Base-by-base conservation (phyloP, 768 basidiomycete species). In the Podaxis rugospora region DNA sequence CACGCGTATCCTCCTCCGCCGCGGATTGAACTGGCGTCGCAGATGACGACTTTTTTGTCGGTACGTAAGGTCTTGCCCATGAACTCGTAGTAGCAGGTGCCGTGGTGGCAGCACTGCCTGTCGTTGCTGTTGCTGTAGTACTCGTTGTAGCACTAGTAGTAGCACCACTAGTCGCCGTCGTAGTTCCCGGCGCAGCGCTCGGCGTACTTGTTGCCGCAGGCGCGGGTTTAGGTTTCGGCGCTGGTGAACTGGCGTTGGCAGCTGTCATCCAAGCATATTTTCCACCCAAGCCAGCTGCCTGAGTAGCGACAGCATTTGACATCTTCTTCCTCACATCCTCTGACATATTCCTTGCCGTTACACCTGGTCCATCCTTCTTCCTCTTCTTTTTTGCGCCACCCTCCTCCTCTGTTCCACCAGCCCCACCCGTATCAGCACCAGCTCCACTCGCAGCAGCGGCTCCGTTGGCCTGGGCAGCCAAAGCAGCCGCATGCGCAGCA, bases 311-410 rank as follows among this genome's bases (percentile, higher is more conserved):
- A 23, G 89, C 89, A 71, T 96, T 93, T 36, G 89, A 90, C 87
- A 95, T 87, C 71, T 92, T 93, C 80, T 95, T 95, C 65, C 88
- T 79, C 66, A 93, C 89, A 66, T 95, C 93, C 72, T 94, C 93
- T 4, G 87, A 89, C 90, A 95, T 92, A 69, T 93, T 94, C 59
- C 89, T 78, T 57, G 92, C 91, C 0, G 90, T 90, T 10, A 92
- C 89, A 10, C 91, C 89, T 0, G 92, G 90, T 0, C 89, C 89
- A 35, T 92, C 91, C 69, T 89, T 87, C 71, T 92, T 92, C 72
- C 89, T 83, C 74, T 91, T 92, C 76, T 89, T 92, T 75, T 88
- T 87, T 53, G 81, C 82, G 37, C 78, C 80, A 1, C 78, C 83
- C 4, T 82, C 84, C 13, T 51, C 61, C 27, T 57, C 64, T 28